Percentiles rank a stretch among this genome's conserved stretches.
Evolutionary conservation across 2,329 filamentous ascomycete species (phyloP).

Genomic region (Tolypocladium pustulatum): DNA sequence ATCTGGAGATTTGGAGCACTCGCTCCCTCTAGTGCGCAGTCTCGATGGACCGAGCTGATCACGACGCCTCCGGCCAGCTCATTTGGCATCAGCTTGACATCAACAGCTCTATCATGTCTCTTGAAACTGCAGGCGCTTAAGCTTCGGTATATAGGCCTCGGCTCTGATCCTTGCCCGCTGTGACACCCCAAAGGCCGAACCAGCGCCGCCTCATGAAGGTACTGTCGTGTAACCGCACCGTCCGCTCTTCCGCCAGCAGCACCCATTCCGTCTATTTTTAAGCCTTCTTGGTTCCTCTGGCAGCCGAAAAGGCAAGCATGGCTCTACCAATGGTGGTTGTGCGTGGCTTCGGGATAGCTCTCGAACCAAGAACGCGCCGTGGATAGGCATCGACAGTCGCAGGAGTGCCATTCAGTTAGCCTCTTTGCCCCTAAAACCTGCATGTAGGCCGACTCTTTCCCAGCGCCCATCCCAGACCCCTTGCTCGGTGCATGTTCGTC

Average conservation of each 20-base stretch:
- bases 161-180: background rate
- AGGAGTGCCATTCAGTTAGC: background rate
- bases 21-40: background rate
- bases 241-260: background rate
- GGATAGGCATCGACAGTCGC: background rate
- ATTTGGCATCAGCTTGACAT: background rate
- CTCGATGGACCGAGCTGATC: background rate
- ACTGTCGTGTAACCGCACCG: background rate
- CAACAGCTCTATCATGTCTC: background rate
- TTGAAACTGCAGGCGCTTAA: background rate
- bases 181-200: background rate
- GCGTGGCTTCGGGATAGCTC: background rate
- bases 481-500: background rate
- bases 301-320: too few species aligned
- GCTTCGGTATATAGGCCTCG: background rate
- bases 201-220: background rate
- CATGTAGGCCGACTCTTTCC: background rate
- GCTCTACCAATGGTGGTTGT: background rate
- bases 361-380: background rate
- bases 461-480: background rate
- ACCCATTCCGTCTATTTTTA: background rate
- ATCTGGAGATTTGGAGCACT: background rate
- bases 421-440: background rate
- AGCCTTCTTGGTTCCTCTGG: background rate
- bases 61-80: background rate